Evolutionary conservation across 176 grass and related monocot genomes (phyloP).

Genomic region (Avena atlantica): DNA sequence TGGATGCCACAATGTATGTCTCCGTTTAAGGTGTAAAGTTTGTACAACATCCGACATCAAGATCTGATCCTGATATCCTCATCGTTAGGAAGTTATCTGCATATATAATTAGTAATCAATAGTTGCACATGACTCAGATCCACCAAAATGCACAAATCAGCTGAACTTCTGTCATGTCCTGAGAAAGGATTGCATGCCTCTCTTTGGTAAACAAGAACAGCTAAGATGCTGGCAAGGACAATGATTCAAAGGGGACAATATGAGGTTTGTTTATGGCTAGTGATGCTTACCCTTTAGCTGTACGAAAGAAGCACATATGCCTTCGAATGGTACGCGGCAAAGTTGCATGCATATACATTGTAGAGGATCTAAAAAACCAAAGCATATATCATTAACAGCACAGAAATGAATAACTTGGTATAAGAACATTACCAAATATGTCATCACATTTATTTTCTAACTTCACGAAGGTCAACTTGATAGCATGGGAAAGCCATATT

Average conservation of each 20-base stretch:
- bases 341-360: constrained; percentile 45
- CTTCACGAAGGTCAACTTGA: constrained; percentile 33
- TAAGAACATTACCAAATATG: constrained; percentile 37
- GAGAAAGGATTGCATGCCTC: constrained; percentile 39
- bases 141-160: constrained; percentile 51
- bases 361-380: constrained; percentile 27
- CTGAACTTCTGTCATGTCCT: constrained; percentile 50
- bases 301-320: constrained; percentile 33
- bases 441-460: constrained; percentile 31
- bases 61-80: constrained; percentile 53
- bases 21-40: constrained; percentile 51
- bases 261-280: constrained; percentile 35
- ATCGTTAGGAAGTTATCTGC: constrained; percentile 41
- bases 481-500: constrained; percentile 49
- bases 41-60: constrained; percentile 39
- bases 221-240: constrained; percentile 54
- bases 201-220: constrained; percentile 53
- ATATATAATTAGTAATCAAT: constrained; percentile 42
- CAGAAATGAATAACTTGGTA: constrained; percentile 35
- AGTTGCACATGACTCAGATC: constrained; percentile 62
- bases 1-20: constrained; percentile 38
- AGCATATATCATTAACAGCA: constrained; percentile 42
- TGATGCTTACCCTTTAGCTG: constrained; percentile 49
- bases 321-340: constrained; percentile 30
- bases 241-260: constrained; percentile 48